These are phyloP conservation scores for Solanum clarkiae DNA, from an alignment of 257 asterid species.

Conservation along the genomic window DNA sequence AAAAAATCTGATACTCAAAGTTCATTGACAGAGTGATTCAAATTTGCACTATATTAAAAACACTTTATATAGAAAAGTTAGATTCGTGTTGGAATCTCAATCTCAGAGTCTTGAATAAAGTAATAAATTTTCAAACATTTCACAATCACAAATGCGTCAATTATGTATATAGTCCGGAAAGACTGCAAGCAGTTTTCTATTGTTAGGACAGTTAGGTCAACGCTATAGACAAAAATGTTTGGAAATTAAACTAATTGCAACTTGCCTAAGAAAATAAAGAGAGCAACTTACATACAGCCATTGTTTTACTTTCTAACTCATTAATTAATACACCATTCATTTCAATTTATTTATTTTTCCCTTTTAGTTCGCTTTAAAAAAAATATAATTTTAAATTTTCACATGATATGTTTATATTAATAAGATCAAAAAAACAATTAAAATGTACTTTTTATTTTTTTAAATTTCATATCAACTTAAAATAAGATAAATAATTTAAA, in stretches of 20 bases:
- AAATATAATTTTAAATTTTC: no score
- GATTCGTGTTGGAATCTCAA: not conserved
- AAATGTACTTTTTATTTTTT: no score
- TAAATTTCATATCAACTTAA: no score
- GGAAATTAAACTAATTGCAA: not conserved
- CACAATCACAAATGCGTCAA: not conserved
- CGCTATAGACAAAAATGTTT: not conserved
- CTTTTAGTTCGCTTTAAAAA: no score
- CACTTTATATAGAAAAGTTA: not conserved
- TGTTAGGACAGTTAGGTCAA: not conserved
- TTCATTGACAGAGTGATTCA: not conserved
- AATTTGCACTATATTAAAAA: not conserved
- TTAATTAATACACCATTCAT: not conserved
- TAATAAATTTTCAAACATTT: not conserved
- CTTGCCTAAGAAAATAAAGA: not conserved
- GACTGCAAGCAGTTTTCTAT: not conserved
- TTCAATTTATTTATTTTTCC: not conserved
- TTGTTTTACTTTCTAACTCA: not conserved
- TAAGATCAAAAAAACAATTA: no score
- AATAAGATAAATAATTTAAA: no score
- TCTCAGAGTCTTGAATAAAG: not conserved
- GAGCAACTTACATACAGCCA: not conserved
- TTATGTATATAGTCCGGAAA: not conserved
- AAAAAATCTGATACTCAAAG: not conserved
- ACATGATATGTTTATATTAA: no score